Conservation (phyloP, 2,329 filamentous ascomycete species). For the Colletotrichum lentis region DNA sequence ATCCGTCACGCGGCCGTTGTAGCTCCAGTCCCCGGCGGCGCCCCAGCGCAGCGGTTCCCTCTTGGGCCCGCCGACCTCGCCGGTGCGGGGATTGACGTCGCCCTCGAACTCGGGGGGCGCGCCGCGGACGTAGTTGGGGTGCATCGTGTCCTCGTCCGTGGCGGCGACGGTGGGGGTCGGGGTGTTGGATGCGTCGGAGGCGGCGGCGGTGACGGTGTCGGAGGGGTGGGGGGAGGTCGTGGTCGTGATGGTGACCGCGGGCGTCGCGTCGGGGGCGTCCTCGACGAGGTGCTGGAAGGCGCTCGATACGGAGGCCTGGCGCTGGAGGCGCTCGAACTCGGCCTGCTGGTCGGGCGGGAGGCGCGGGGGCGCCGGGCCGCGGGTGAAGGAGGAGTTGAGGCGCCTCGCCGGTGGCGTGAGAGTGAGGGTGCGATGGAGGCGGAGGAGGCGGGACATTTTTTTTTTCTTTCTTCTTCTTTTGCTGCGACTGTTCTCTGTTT, state of each 20-base stretch:
- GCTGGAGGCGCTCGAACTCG: conserved; percentile 87
- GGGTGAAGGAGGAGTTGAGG: conserved; percentile 51
- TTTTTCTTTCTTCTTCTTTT: too few relatives aligned
- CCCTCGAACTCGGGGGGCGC: conserved; percentile 92
- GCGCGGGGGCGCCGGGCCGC: conserved; percentile 78
- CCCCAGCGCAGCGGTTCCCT: conserved; percentile 96
- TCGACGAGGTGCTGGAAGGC: conserved; percentile 48
- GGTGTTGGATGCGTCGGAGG: conserved; percentile 29
- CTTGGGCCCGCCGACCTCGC: conserved; percentile 95
- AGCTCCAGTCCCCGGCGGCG: conserved; percentile 80
- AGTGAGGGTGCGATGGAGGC: conserved; percentile 30
- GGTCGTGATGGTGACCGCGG: conserved; percentile 39
- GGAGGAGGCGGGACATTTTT: conserved; percentile 43
- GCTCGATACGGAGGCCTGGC: conserved; percentile 59
- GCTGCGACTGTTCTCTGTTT: too few relatives aligned
- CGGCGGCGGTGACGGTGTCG: conserved; percentile 29
- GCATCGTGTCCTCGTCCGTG: conserved; percentile 58
- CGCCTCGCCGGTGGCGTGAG: conserved; percentile 23
- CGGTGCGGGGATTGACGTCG: conserved; percentile 90
- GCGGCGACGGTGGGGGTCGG: conserved; percentile 39
- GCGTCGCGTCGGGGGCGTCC: conserved; percentile 36
- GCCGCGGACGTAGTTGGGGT: conserved; percentile 75
- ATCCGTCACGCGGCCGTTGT: conserved; percentile 93
- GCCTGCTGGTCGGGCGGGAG: conserved; percentile 90
- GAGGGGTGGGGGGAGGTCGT: conserved; percentile 42